phyloP scores from a whole-genome alignment of 2,329 filamentous ascomycete species.

The Phaeomoniella chlamydospora region DNA sequence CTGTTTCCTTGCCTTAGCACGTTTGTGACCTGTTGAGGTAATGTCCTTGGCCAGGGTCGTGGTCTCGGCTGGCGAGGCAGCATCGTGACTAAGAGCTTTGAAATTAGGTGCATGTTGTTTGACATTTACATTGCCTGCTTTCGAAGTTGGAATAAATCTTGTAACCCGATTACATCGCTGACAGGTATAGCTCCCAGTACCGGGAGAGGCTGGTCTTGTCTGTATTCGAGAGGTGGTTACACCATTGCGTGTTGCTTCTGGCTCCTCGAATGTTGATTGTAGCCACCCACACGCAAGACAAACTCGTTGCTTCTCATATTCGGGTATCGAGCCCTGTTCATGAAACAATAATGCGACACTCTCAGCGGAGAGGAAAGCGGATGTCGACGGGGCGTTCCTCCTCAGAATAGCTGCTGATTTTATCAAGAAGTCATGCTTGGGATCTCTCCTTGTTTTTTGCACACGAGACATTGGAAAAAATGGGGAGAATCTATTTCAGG shows the following conservation, averaged over 20 bases:
- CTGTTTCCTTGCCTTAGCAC: slow-evolving; percentile 39
- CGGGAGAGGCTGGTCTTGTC: too few species aligned
- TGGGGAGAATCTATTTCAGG: too few species aligned
- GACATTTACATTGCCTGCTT: too few species aligned
- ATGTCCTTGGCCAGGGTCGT: neutral
- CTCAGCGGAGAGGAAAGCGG: slow-evolving; percentile 2
- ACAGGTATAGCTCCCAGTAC: neutral
- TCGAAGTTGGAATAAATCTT: slow-evolving; percentile 1
- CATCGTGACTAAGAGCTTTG: too few species aligned
- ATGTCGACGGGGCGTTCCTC: slow-evolving; percentile 1
- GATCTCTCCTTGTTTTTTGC: neutral
- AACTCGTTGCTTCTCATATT: neutral
- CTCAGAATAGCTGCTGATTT: neutral
- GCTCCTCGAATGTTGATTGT: too few species aligned
- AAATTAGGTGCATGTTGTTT: neutral
- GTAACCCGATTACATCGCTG: neutral
- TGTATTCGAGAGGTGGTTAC: too few species aligned
- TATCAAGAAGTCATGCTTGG: neutral
- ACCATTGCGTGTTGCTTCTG: too few species aligned
- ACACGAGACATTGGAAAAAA: neutral
- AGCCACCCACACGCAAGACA: neutral
- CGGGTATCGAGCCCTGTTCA: neutral
- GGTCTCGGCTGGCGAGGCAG: neutral
- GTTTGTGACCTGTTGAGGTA: slow-evolving; percentile 35
- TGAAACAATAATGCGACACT: neutral